These are phyloP conservation scores for Fusarium pseudograminearum DNA, from an alignment of 2,329 filamentous ascomycete species.

Conservation along the genomic window DNA sequence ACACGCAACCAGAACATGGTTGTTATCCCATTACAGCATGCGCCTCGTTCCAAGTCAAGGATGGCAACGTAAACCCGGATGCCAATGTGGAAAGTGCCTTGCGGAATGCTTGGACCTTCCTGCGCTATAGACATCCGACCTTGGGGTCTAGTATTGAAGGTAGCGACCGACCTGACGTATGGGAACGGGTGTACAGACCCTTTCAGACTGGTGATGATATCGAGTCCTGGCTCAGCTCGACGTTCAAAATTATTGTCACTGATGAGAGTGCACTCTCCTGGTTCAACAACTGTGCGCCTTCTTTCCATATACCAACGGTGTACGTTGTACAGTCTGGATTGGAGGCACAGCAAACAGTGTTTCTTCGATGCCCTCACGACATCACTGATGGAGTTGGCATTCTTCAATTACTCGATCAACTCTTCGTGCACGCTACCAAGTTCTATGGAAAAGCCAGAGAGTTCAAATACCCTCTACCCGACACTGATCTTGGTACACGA, in stretches of 20 bases:
- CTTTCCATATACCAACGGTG: background rate
- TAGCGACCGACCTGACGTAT: fast-evolving
- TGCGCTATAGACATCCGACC: background rate
- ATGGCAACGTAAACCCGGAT: fast-evolving
- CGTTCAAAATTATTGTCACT: background rate
- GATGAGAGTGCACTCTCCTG: background rate
- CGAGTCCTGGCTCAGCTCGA: background rate
- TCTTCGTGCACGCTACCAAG: background rate
- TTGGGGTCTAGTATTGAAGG: background rate
- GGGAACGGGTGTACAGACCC: background rate
- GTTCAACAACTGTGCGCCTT: background rate
- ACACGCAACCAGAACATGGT: background rate
- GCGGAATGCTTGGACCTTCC: background rate
- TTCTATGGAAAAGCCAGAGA: fast-evolving
- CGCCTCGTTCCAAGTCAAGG: background rate
- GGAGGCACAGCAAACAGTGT: background rate
- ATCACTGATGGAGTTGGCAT: slow-evolving; percentile 1
- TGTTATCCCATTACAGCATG: slow-evolving; percentile 7
- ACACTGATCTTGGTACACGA: background rate
- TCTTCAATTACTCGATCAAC: background rate
- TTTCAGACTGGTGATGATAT: background rate
- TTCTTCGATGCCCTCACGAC: slow-evolving; percentile 4
- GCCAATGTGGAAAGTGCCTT: fast-evolving
- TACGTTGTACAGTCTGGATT: background rate
- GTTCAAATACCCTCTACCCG: background rate